These are phyloP conservation scores for Trichoderma gamsii DNA, from an alignment of 495 filamentous ascomycete species.

Conservation along the genomic window DNA sequence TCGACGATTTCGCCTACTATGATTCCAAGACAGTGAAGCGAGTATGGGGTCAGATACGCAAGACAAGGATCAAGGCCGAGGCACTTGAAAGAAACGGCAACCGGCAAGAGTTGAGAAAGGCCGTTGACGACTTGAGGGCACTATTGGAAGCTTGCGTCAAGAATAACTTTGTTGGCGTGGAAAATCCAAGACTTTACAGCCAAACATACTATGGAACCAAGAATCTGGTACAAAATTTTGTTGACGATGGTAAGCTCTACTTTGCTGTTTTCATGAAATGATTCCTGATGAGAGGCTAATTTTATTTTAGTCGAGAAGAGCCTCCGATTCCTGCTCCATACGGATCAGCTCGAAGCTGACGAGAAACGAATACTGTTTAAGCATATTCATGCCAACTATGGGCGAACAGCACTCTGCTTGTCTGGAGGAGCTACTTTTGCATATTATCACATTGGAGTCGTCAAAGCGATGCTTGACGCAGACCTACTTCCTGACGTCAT, in stretches of 20 bases:
- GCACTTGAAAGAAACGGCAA: constrained; percentile 35
- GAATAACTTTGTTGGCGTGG: constrained; percentile 93
- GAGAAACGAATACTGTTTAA: constrained; percentile 83
- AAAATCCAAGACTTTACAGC: constrained; percentile 87
- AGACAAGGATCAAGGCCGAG: constrained; percentile 51
- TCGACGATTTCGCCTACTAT: constrained; percentile 91
- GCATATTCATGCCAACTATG: constrained; percentile 82
- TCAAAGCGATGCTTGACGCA: constrained; percentile 85
- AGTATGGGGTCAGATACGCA: constrained; percentile 67
- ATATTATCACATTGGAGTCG: constrained; percentile 93
- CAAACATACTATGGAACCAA: constrained; percentile 97
- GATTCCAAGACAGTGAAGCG: constrained; percentile 73
- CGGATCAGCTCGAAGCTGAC: constrained; percentile 56
- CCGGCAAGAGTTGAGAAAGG: constrained; percentile 27
- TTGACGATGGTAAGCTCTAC: constrained; percentile 62
- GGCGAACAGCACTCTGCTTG: constrained; percentile 84
- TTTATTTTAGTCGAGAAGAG: constrained; percentile 47
- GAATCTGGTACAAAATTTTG: constrained; percentile 77
- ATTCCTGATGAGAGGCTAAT: constrained; percentile 16
- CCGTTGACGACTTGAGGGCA: constrained; percentile 64
- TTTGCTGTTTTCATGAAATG: constrained; percentile 17
- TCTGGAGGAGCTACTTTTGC: constrained; percentile 94
- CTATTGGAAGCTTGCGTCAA: constrained; percentile 88
- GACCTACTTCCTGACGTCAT: constrained; percentile 85
- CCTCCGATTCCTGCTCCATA: constrained; percentile 60